Percentiles rank a stretch among this genome's conserved stretches.
Evolutionary conservation across 208 protist species (phyloP).

Genomic region (Balamuthia mandrillaris): DNA sequence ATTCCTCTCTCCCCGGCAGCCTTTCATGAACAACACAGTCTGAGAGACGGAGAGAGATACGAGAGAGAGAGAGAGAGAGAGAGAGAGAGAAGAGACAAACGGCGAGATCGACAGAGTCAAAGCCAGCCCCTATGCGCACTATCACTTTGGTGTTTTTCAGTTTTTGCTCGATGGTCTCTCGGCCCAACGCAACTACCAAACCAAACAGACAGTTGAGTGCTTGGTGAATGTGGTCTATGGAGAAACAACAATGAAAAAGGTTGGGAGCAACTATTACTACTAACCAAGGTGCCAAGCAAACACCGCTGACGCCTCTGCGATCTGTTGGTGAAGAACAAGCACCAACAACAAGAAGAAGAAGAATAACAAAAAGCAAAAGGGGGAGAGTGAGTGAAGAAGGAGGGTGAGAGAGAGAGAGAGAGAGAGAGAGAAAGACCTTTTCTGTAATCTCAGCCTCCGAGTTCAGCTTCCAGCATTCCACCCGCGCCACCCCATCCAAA

Average conservation of each 20-base stretch:
- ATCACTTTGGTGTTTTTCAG: conserved; percentile 1
- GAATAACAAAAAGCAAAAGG: too few relatives aligned
- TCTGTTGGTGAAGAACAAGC: too few relatives aligned
- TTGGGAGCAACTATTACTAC: too few relatives aligned
- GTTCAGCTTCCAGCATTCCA: conserved; percentile 30
- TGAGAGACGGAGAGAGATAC: too few relatives aligned
- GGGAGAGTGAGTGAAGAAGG: too few relatives aligned
- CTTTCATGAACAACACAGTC: too few relatives aligned
- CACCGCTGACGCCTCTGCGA: not conserved
- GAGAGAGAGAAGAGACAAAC: not conserved
- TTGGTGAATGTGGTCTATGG: not conserved
- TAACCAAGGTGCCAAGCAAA: conserved; percentile 17
- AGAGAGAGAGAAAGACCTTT: too few relatives aligned
- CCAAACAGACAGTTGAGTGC: not conserved
- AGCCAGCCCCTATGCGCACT: conserved; percentile 5
- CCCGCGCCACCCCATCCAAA: not conserved
- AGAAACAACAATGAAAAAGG: not conserved
- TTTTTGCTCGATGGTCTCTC: not conserved
- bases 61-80: too few relatives aligned
- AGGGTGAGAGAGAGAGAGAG: too few relatives aligned
- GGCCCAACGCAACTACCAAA: not conserved
- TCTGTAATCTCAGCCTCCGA: not conserved
- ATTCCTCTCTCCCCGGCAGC: too few relatives aligned
- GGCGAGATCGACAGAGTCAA: conserved; percentile 24
- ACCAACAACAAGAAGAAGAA: not conserved